A percentile compares a stretch with the other conserved stretches of the same genome.
Conservation (phyloP, 2,329 filamentous ascomycete genomes). For the Metarhizium robertsii region DNA sequence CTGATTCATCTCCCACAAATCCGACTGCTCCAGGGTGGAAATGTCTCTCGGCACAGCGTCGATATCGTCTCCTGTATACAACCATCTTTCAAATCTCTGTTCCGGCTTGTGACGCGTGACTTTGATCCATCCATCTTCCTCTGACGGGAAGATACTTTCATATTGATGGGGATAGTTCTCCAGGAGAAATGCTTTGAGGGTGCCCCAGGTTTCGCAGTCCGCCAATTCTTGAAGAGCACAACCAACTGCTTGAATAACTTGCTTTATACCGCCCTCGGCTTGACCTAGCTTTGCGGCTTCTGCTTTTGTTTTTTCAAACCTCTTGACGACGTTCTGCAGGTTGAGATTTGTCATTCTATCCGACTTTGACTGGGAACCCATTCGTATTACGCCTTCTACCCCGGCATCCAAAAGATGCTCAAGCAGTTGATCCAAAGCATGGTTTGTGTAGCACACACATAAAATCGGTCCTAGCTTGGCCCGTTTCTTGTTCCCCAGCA, state of each 20-base stretch:
- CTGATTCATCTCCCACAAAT: neutral
- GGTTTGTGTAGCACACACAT: constrained; percentile 42
- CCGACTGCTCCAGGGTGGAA: neutral
- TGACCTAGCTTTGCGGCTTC: constrained; percentile 24
- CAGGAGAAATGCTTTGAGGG: neutral
- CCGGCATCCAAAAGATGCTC: constrained; percentile 45
- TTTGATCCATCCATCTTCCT: neutral
- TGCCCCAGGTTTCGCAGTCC: neutral
- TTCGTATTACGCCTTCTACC: constrained; percentile 45
- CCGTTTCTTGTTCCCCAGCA: constrained; percentile 33
- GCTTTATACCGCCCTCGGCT: neutral
- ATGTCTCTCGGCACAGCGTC: neutral
- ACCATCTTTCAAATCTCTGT: constrained; percentile 1
- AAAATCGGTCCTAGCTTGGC: constrained; percentile 39
- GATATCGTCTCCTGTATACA: neutral
- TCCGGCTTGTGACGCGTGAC: neutral
- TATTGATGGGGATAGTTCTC: neutral
- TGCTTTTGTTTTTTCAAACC: constrained; percentile 25
- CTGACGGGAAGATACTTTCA: neutral
- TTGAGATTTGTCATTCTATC: constrained; percentile 40
- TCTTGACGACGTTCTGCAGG: constrained; percentile 29
- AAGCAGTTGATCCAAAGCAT: constrained; percentile 46
- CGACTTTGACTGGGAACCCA: constrained; percentile 50
- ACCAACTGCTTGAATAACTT: neutral
- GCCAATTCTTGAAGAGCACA: neutral